Conservation (phyloP, 768 basidiomycete species). For the Hypholoma fasciculare region DNA sequence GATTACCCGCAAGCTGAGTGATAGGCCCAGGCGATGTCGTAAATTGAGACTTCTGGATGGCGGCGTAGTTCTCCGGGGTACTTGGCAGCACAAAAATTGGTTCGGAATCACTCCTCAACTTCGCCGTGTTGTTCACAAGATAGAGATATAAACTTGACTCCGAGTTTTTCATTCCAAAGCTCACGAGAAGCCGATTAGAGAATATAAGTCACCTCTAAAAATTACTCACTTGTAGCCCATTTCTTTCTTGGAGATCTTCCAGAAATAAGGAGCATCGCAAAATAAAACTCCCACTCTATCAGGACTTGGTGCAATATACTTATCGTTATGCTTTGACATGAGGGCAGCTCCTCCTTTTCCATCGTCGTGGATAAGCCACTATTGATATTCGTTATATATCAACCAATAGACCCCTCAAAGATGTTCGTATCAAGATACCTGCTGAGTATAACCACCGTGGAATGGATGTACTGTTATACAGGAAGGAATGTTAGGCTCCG, state of each 20-base stretch:
- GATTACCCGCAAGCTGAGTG: no score
- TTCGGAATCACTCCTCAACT: not conserved
- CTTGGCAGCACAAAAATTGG: not conserved
- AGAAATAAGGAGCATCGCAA: not conserved
- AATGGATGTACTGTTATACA: not conserved
- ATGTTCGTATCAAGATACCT: not conserved
- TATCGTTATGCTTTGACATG: constrained; percentile 2
- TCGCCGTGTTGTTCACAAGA: not conserved
- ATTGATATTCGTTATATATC: not conserved
- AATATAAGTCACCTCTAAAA: not conserved
- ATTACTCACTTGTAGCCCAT: not conserved
- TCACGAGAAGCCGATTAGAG: not conserved
- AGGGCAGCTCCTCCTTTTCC: constrained; percentile 7
- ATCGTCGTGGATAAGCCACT: constrained; percentile 10
- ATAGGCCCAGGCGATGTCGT: no score
- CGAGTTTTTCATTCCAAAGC: not conserved
- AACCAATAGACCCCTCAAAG: not conserved
- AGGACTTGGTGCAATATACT: not conserved
- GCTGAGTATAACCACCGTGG: not conserved
- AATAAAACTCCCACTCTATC: not conserved
- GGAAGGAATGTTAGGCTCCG: not conserved
- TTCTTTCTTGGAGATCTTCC: not conserved
- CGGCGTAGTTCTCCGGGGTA: not conserved
- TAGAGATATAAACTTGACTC: not conserved
- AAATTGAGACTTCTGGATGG: not conserved